Evolutionary conservation across 768 basidiomycete species (phyloP).

Genomic region (Macrolepiota fuliginosa): DNA sequence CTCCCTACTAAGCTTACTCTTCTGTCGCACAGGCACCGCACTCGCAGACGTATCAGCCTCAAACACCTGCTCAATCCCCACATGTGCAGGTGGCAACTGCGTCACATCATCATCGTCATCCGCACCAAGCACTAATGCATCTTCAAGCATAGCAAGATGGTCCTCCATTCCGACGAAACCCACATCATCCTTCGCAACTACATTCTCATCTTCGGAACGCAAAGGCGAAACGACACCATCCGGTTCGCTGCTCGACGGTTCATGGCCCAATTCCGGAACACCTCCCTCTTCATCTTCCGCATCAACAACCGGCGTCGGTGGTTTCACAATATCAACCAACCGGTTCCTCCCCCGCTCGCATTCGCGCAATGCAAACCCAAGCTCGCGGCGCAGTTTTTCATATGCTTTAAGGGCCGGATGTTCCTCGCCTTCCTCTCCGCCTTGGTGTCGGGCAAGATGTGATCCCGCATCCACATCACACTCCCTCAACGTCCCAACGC

Average conservation of each 20-base stretch:
- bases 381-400: slow-evolving; percentile 70
- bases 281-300: slow-evolving; percentile 39
- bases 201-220: slow-evolving; percentile 26
- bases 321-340: slow-evolving; percentile 56
- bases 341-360: slow-evolving; percentile 77
- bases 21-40: slow-evolving; percentile 47
- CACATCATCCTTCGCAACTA: slow-evolving; percentile 10
- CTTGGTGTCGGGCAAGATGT: slow-evolving; percentile 13
- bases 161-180: slow-evolving; percentile 17
- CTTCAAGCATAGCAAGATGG: slow-evolving; percentile 55
- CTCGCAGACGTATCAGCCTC: slow-evolving; percentile 52
- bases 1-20: slow-evolving; percentile 67
- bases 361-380: slow-evolving; percentile 76
- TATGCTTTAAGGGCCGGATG: slow-evolving; percentile 65
- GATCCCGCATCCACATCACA: slow-evolving; percentile 23
- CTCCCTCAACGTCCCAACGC: slow-evolving; percentile 55
- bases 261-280: slow-evolving; percentile 52
- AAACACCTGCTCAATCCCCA: slow-evolving; percentile 81
- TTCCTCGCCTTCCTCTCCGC: slow-evolving; percentile 17
- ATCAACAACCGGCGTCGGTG: slow-evolving; percentile 28
- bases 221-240: slow-evolving; percentile 44
- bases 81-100: slow-evolving; percentile 60
- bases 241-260: slow-evolving; percentile 47
- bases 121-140: slow-evolving; percentile 45
- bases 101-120: too few relatives aligned